A percentile compares a stretch with the other conserved stretches of the same genome.
Evolutionary conservation across 106 monocot genomes (phyloP).

Genomic region (Chionographis japonica): DNA sequence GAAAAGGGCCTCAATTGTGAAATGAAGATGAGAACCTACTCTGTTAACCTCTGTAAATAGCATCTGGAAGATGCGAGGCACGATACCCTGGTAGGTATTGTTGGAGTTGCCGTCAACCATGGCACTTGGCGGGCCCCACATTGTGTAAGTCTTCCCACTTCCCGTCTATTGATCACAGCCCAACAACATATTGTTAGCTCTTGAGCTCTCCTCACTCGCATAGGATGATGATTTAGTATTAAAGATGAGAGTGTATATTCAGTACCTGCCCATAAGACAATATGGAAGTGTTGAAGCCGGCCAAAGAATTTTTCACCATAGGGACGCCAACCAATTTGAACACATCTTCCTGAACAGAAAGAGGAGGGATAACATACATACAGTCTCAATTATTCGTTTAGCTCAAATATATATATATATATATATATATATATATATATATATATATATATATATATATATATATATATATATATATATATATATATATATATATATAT

Average conservation of each 20-base stretch:
- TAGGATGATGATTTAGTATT: too few species aligned
- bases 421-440: too few species aligned
- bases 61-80: constrained; percentile 76
- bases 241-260: too few species aligned
- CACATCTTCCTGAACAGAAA: constrained; percentile 54
- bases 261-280: constrained; percentile 92
- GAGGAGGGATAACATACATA: neutral
- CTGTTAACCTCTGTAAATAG: constrained; percentile 75
- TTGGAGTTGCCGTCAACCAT: constrained; percentile 53
- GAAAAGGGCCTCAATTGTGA: too few species aligned
- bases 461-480: too few species aligned
- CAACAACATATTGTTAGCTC: too few species aligned
- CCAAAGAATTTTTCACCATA: constrained; percentile 53
- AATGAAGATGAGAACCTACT: constrained; percentile 22
- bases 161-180: constrained; percentile 44
- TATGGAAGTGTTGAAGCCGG: constrained; percentile 79
- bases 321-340: constrained; percentile 74
- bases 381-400: too few species aligned
- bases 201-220: too few species aligned
- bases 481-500: too few species aligned
- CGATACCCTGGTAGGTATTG: constrained; percentile 55
- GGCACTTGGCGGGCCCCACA: constrained; percentile 89
- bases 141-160: constrained; percentile 91
- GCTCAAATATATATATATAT: too few species aligned
- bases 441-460: too few species aligned